phyloP scores from a whole-genome alignment of 169 alveolate species.

The Plasmodium sp. region DNA sequence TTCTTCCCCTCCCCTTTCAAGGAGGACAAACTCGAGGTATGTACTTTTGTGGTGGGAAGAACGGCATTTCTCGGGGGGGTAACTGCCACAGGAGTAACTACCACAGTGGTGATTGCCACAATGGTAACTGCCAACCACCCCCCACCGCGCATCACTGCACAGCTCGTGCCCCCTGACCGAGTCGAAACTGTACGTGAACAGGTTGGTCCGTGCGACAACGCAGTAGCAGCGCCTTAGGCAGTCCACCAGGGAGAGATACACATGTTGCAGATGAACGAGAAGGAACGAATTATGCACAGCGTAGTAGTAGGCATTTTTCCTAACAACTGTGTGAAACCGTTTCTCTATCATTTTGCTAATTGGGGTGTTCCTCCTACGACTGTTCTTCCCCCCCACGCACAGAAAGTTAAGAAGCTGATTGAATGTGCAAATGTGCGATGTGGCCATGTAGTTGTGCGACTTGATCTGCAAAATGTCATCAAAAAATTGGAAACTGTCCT shows the following conservation, averaged over 20 bases:
- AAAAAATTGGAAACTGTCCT: slow-evolving; percentile 3
- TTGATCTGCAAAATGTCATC: slow-evolving; percentile 29
- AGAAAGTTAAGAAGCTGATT: slow-evolving; percentile 2
- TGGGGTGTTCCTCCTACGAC: not conserved
- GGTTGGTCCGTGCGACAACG: slow-evolving; percentile 6
- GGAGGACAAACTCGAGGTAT: slow-evolving; percentile 28
- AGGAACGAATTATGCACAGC: slow-evolving; percentile 47
- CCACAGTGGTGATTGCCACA: not conserved
- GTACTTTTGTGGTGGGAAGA: slow-evolving; percentile 24
- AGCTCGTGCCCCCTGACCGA: not conserved
- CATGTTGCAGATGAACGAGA: slow-evolving; percentile 13
- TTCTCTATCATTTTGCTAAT: not conserved
- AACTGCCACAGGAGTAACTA: not conserved
- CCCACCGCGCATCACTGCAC: not conserved
- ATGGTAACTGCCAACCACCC: not conserved
- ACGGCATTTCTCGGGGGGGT: not conserved
- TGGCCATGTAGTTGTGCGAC: slow-evolving; percentile 62
- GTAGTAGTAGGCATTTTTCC: slow-evolving; percentile 54
- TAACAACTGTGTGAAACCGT: slow-evolving; percentile 3
- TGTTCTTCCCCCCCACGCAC: not conserved
- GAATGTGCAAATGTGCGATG: slow-evolving; percentile 33
- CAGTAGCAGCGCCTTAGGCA: not conserved
- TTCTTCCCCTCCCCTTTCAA: not conserved
- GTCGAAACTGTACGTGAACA: slow-evolving; percentile 15
- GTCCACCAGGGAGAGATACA: slow-evolving; percentile 1